Percentiles rank a stretch among this genome's conserved stretches.
Conservation (phyloP, 768 basidiomycete species). For the Lactarius trivialis region DNA sequence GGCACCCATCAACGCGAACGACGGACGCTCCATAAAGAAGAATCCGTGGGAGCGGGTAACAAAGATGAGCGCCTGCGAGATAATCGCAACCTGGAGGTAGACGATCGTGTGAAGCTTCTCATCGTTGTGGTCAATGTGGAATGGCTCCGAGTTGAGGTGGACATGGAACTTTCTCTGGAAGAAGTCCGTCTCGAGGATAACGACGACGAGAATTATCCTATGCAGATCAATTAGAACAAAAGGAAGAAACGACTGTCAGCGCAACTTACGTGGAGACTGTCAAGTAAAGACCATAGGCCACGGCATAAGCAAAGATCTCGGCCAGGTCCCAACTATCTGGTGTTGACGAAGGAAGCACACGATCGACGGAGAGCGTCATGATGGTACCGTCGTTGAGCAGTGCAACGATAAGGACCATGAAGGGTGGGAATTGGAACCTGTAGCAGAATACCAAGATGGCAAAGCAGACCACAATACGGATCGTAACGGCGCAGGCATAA, state of each 20-base stretch:
- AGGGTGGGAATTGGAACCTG: constrained; percentile 98
- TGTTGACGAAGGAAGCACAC: constrained; percentile 86
- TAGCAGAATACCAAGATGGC: constrained; percentile 92
- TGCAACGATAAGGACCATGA: constrained; percentile 99
- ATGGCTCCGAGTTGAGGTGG: constrained; percentile 33
- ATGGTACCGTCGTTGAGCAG: constrained; percentile 97
- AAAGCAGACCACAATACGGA: constrained; percentile 98
- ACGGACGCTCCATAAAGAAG: constrained; percentile 97
- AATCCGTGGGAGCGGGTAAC: constrained; percentile 90
- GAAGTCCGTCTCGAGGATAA: constrained; percentile 82
- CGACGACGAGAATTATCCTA: constrained; percentile 71
- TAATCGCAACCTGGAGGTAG: constrained; percentile 97
- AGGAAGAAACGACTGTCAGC: constrained; percentile 11
- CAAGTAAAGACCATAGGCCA: constrained; percentile 93
- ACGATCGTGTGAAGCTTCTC: constrained; percentile 79
- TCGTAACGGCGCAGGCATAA: constrained; percentile 91
- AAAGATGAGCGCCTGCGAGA: constrained; percentile 97
- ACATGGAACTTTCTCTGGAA: constrained; percentile 88
- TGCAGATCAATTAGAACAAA: constrained; percentile 12
- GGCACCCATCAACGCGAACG: constrained; percentile 78
- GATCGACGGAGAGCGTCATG: constrained; percentile 96
- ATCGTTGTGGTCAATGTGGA: constrained; percentile 47
- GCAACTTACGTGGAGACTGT: constrained; percentile 77
- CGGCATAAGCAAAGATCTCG: constrained; percentile 93
- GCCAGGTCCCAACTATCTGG: constrained; percentile 95